A percentile compares a stretch with the other conserved stretches of the same genome.
phyloP scores from a whole-genome alignment of 2,329 filamentous ascomycete species.

The Talaromyces atroroseus region DNA sequence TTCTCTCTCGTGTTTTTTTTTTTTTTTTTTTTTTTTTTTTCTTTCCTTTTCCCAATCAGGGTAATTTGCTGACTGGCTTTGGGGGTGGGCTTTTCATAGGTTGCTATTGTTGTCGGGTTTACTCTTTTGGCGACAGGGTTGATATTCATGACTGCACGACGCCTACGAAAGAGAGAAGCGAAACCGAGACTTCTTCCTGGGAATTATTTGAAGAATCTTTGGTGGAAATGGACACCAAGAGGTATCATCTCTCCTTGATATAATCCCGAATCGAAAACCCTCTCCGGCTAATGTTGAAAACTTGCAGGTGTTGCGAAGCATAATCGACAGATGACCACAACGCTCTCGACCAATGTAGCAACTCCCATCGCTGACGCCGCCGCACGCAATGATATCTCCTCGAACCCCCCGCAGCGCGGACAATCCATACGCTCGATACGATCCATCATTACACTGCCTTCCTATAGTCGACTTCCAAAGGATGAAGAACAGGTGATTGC shows the following conservation, averaged over 20 bases:
- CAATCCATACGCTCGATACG: slow-evolving; percentile 62
- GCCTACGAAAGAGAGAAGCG: slow-evolving; percentile 39
- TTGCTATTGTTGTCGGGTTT: slow-evolving; percentile 27
- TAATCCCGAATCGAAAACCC: not conserved
- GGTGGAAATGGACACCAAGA: slow-evolving; percentile 46
- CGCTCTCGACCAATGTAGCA: not conserved
- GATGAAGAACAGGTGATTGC: slow-evolving; percentile 78
- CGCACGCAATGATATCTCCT: not conserved
- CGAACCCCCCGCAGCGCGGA: slow-evolving; percentile 63
- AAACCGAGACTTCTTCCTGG: slow-evolving; percentile 50
- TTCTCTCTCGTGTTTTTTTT: not conserved
- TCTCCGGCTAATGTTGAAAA: not conserved
- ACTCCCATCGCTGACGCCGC: not conserved
- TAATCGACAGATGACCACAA: slow-evolving; percentile 4
- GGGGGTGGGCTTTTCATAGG: slow-evolving; percentile 18
- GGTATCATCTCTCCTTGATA: not conserved
- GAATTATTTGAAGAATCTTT: slow-evolving; percentile 46
- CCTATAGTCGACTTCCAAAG: slow-evolving; percentile 68
- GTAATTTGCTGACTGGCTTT: not conserved
- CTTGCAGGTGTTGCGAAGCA: not conserved
- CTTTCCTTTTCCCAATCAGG: no score
- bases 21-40: no score
- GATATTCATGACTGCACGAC: slow-evolving; percentile 36
- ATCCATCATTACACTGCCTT: slow-evolving; percentile 88
- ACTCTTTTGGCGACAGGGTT: slow-evolving; percentile 23